Conservation (phyloP, 192 early-diverging fungal genomes). For the Phlyctochytrium arcticum region DNA sequence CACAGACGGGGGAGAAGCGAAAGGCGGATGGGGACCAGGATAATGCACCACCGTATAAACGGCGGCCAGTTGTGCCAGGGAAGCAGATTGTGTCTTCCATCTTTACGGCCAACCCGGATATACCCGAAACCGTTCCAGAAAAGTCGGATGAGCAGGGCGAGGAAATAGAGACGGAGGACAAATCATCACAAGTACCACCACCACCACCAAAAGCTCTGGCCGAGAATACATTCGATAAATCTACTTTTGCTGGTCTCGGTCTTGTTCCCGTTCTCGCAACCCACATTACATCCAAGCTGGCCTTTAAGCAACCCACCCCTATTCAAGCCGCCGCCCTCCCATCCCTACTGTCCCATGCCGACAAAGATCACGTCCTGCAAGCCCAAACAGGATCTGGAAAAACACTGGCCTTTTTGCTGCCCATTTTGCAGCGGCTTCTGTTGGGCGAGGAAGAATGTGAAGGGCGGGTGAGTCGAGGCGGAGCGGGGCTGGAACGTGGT, state of each 20-base stretch:
- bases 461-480: no score
- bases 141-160: slow-evolving; percentile 42
- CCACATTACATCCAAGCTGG: slow-evolving; percentile 69
- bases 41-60: not conserved
- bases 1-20: not conserved
- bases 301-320: slow-evolving; percentile 74
- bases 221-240: slow-evolving; percentile 15
- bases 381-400: slow-evolving; percentile 98
- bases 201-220: slow-evolving; percentile 16
- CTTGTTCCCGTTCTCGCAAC: slow-evolving; percentile 64
- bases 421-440: slow-evolving; percentile 86
- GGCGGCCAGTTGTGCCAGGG: not conserved
- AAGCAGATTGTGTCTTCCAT: slow-evolving; percentile 78
- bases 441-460: slow-evolving; percentile 47
- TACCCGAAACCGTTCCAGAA: slow-evolving; percentile 12
- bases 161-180: slow-evolving; percentile 41
- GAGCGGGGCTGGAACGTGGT: slow-evolving; percentile 39
- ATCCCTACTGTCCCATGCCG: slow-evolving; percentile 27
- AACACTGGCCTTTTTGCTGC: slow-evolving; percentile 90
- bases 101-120: slow-evolving; percentile 46
- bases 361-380: slow-evolving; percentile 84
- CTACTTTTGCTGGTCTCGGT: slow-evolving; percentile 71
- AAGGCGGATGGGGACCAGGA: not conserved
- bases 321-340: slow-evolving; percentile 90
- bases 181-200: not conserved